Conservation (phyloP, 2,329 filamentous ascomycete genomes). For the Sporothrix pallida region DNA sequence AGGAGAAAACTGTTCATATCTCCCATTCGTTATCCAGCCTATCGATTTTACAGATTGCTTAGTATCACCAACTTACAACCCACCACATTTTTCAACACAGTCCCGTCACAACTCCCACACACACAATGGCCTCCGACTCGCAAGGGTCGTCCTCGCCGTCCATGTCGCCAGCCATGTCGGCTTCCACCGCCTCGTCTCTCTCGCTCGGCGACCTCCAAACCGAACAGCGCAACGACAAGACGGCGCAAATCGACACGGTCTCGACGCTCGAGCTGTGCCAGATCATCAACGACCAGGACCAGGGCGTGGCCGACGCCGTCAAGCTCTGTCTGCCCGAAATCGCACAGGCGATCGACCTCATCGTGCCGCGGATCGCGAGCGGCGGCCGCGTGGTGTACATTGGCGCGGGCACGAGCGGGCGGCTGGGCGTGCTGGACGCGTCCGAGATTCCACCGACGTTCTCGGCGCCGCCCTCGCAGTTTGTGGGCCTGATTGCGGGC, state of each 20-base stretch:
- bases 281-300: slow-evolving; percentile 47
- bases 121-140: slow-evolving; percentile 38
- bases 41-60: too few relatives aligned
- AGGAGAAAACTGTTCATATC: too few relatives aligned
- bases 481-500: slow-evolving; percentile 51
- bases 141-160: too few relatives aligned
- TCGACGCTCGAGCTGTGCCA: slow-evolving; percentile 48
- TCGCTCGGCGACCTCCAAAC: slow-evolving; percentile 44
- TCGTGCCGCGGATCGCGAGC: slow-evolving; percentile 43
- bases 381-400: slow-evolving; percentile 49
- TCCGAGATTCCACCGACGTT: slow-evolving; percentile 52
- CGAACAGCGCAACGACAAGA: slow-evolving; percentile 47
- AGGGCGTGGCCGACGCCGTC: slow-evolving; percentile 44
- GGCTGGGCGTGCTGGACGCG: slow-evolving; percentile 44
- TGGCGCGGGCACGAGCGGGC: slow-evolving; percentile 53
- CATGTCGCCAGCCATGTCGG: too few relatives aligned
- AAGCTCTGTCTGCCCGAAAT: slow-evolving; percentile 44
- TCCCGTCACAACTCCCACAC: background rate
- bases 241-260: slow-evolving; percentile 46
- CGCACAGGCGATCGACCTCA: slow-evolving; percentile 45
- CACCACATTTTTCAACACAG: too few relatives aligned
- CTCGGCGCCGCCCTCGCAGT: slow-evolving; percentile 48
- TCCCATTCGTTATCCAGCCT: too few relatives aligned
- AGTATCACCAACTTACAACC: too few relatives aligned
- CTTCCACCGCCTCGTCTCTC: background rate